Base-by-base conservation (phyloP, 495 filamentous ascomycete species). In the Aspergillus nidulans region DNA sequence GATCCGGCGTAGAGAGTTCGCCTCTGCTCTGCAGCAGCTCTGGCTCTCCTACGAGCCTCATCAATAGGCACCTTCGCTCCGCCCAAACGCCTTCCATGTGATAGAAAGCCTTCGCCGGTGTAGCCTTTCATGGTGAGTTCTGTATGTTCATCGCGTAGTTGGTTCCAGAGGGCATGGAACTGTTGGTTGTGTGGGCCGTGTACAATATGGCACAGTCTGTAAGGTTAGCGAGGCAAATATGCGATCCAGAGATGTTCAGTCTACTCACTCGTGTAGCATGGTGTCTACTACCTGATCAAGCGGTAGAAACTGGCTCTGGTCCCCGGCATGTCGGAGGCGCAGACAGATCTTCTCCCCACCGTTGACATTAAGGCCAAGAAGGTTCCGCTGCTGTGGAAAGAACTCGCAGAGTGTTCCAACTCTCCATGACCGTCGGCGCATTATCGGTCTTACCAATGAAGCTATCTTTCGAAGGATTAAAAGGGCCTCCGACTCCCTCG, bases 361-460 rank as follows among this genome's bases (percentile, higher is more conserved):
- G 58, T 90, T 86, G 62, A 86, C 73, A 64, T 98, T 98, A 8
- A 96, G 67, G 75, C 90, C 92, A 34, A 95, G 73, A 0, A 97
- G 80, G 50, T 89, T 90, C 6, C 71, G 67, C 59, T 95, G 76
- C 1, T 79, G 73, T 0, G 92, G 94, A 56, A 86, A 89, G 69
- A 98, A 95, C 67, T 97, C 94, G 23, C 82, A 82, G 15, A 98
- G 81, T 38, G 85, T 82, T 6, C 82, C 81, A 19, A 98, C 89
- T 57, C 71, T 85, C 89, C 91, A 98, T 21, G 76, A 77, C 40
- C 90, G 80, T 47, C 88, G 89, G 57, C 89, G 77, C 92, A 97
- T 97, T 50, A 98, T 88, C 13, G 94, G 94, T 68, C 96, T 98
- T 40, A 97, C 92, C 13, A 96, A 68, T 12, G 90, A 94, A 16